Conservation (phyloP, 768 basidiomycete genomes). For the Punctularia strigosozonata region DNA sequence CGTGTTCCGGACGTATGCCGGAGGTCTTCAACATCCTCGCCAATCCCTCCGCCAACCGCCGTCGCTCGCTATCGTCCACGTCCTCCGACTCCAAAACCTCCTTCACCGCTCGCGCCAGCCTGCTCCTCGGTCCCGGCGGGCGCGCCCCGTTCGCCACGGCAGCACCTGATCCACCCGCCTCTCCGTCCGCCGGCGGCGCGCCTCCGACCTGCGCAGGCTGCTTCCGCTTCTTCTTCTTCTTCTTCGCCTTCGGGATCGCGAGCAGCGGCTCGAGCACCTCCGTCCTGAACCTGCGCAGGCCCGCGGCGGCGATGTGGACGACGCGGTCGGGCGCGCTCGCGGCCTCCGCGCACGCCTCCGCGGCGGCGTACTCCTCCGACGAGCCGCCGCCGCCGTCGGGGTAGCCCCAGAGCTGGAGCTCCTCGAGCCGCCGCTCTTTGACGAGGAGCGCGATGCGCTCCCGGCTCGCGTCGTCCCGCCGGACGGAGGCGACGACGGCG, state of each 20-base stretch:
- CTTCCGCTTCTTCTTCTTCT: conserved; percentile 38
- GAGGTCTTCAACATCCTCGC: conserved; percentile 35
- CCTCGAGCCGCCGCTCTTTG: conserved; percentile 46
- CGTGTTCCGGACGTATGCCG: conserved; percentile 52
- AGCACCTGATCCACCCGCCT: no score
- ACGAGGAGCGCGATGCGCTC: conserved; percentile 47
- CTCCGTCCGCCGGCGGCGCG: no score
- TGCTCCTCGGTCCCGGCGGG: conserved; percentile 43
- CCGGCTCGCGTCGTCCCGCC: conserved; percentile 40
- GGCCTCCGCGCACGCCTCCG: conserved; percentile 66
- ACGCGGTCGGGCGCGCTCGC: conserved; percentile 58
- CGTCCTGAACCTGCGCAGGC: conserved; percentile 58
- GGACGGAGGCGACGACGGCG: conserved; percentile 40
- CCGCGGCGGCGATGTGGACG: conserved; percentile 51
- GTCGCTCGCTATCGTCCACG: conserved; percentile 33
- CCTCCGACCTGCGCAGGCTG: conserved; percentile 28
- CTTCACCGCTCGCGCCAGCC: conserved; percentile 57
- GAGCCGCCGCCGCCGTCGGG: conserved; percentile 39
- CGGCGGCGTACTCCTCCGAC: conserved; percentile 33
- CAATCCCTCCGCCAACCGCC: conserved; percentile 35
- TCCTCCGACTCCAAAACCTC: conserved; percentile 45
- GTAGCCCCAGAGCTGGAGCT: conserved; percentile 66
- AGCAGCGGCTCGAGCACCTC: conserved; percentile 64
- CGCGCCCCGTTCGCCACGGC: no score
- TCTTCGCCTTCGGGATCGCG: conserved; percentile 51